These are phyloP conservation scores for Backusella circina DNA, from an alignment of 192 early-diverging fungal genomes.

Conservation along the genomic window DNA sequence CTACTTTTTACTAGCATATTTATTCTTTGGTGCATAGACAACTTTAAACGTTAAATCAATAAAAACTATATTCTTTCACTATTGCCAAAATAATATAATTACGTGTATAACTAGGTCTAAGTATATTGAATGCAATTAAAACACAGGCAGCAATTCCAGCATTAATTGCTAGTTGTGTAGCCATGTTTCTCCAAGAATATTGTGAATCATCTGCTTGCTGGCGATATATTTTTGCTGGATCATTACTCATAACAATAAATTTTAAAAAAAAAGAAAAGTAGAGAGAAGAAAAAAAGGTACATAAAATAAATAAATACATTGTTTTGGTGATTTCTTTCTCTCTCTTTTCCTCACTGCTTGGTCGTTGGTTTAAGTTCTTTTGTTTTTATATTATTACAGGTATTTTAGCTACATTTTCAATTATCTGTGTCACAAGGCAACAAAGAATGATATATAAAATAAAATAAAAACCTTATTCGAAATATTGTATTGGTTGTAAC, in stretches of 20 bases:
- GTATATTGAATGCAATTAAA: constrained; percentile 50
- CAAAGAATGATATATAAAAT: background rate
- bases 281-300: background rate
- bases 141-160: constrained; percentile 48
- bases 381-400: background rate
- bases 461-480: background rate
- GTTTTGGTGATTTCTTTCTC: background rate
- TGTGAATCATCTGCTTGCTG: background rate
- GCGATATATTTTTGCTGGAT: background rate
- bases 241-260: background rate
- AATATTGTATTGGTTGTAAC: background rate
- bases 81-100: constrained; percentile 31
- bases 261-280: background rate
- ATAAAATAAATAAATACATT: background rate
- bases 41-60: constrained; percentile 1
- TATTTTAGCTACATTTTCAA: background rate
- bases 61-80: background rate
- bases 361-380: background rate
- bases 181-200: constrained; percentile 41
- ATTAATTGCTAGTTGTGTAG: constrained; percentile 60
- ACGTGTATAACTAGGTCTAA: constrained; percentile 61
- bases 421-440: background rate
- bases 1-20: constrained; percentile 35
- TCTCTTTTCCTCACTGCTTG: background rate
- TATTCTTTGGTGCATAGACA: constrained; percentile 48